Evolutionary conservation across 495 filamentous ascomycete species (phyloP).

Genomic region (Extremus antarcticus): DNA sequence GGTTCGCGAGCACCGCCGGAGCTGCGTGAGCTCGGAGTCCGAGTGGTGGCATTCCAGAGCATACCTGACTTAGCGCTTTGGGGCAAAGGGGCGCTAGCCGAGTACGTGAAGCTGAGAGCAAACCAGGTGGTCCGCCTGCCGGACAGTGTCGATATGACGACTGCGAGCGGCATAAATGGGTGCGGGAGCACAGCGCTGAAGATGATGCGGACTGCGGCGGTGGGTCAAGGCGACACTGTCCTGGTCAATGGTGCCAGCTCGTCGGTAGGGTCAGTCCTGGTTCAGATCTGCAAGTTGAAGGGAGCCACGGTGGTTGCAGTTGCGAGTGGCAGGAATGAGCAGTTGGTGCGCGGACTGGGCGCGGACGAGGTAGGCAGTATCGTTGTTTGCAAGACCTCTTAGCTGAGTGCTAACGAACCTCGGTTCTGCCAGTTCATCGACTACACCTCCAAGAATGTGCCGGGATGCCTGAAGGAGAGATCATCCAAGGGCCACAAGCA

Average conservation of each 20-base stretch:
- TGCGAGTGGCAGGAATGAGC: background rate
- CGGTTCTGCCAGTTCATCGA: background rate
- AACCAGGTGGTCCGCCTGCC: background rate
- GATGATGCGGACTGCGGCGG: background rate
- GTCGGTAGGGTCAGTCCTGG: background rate
- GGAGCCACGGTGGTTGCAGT: background rate
- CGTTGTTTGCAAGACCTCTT: background rate
- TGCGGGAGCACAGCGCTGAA: background rate
- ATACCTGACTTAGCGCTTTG: background rate
- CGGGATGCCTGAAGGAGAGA: background rate
- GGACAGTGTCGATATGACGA: background rate
- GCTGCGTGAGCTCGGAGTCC: background rate
- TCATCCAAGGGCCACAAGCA: background rate
- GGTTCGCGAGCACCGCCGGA: background rate
- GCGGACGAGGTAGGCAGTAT: background rate
- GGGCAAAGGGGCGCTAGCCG: background rate
- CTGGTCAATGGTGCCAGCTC: background rate
- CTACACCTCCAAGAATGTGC: background rate
- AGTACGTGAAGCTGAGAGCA: background rate
- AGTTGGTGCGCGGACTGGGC: background rate
- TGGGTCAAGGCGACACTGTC: background rate
- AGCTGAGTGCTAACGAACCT: background rate
- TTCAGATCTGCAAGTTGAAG: background rate
- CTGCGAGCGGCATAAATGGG: background rate
- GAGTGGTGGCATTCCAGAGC: background rate